Percentiles rank a stretch among this genome's conserved stretches.
phyloP scores from a whole-genome alignment of 345 rosid species.

The Lenwebbia sp. region DNA sequence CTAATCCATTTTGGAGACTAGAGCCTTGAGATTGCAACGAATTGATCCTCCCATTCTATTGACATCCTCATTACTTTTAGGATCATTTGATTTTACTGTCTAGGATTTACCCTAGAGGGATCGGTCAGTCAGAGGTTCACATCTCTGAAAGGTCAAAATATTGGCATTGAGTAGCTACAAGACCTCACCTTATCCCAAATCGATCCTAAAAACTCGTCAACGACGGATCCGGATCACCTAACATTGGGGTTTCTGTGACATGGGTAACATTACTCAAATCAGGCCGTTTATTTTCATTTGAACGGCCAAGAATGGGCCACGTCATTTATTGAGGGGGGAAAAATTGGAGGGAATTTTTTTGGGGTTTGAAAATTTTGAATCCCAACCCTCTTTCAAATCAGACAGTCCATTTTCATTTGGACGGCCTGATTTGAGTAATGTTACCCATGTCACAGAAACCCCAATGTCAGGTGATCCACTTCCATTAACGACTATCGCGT shows the following conservation, averaged over 20 bases:
- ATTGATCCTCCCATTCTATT: background rate
- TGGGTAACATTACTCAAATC: too few species aligned
- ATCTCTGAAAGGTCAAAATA: background rate
- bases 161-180: background rate
- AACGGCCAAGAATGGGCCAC: too few species aligned
- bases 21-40: background rate
- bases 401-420: too few species aligned
- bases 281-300: too few species aligned
- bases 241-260: too few species aligned
- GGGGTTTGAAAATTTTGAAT: too few species aligned
- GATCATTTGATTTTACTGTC: background rate
- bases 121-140: background rate
- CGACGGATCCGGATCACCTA: too few species aligned
- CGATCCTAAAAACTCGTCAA: constrained; percentile 36
- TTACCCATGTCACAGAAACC: too few species aligned
- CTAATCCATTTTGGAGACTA: background rate
- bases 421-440: too few species aligned
- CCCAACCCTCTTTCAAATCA: too few species aligned
- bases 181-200: constrained; percentile 36
- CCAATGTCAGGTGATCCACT: background rate
- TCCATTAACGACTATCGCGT: constrained; percentile 33
- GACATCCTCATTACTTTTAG: background rate
- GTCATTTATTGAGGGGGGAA: too few species aligned
- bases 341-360: too few species aligned
- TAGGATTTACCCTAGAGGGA: background rate